Evolutionary conservation across 768 basidiomycete species (phyloP).

Genomic region (Tubosaeta sp.): DNA sequence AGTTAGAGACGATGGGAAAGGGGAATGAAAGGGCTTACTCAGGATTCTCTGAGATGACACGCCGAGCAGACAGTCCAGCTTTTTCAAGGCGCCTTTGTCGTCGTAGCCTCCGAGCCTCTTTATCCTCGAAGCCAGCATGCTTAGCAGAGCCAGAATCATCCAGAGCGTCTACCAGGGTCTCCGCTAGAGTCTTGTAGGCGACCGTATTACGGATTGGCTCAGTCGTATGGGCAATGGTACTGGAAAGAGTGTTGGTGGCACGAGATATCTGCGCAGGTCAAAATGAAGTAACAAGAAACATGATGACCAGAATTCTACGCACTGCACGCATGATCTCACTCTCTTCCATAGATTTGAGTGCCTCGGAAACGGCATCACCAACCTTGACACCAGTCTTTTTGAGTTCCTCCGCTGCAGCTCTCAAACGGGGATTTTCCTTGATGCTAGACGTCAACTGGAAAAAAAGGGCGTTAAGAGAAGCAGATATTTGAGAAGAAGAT

Average conservation of each 20-base stretch:
- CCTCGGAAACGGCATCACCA: slow-evolving; percentile 90
- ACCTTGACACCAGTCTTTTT: slow-evolving; percentile 86
- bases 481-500: not conserved
- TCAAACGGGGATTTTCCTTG: slow-evolving; percentile 89
- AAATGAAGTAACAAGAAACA: not conserved
- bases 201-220: slow-evolving; percentile 96
- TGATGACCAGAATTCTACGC: slow-evolving; percentile 26
- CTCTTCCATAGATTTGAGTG: slow-evolving; percentile 91
- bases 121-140: slow-evolving; percentile 95
- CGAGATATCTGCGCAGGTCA: slow-evolving; percentile 59
- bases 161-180: slow-evolving; percentile 86
- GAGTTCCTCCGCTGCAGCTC: slow-evolving; percentile 91
- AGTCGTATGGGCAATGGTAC: slow-evolving; percentile 81
- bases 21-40: slow-evolving; percentile 54
- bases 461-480: slow-evolving; percentile 3
- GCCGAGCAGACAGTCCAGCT: slow-evolving; percentile 59
- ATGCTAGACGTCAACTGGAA: slow-evolving; percentile 84
- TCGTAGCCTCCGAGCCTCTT: slow-evolving; percentile 79
- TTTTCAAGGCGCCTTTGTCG: slow-evolving; percentile 79
- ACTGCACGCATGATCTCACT: slow-evolving; percentile 87
- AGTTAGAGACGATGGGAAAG: not conserved
- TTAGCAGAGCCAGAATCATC: slow-evolving; percentile 92
- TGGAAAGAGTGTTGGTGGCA: slow-evolving; percentile 82
- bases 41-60: slow-evolving; percentile 63
- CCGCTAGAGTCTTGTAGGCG: slow-evolving; percentile 88